Percentiles rank a stretch among this genome's conserved stretches.
These are phyloP conservation scores for Syzygium aromaticum DNA, from an alignment of 345 rosid genomes.

Conservation along the genomic window DNA sequence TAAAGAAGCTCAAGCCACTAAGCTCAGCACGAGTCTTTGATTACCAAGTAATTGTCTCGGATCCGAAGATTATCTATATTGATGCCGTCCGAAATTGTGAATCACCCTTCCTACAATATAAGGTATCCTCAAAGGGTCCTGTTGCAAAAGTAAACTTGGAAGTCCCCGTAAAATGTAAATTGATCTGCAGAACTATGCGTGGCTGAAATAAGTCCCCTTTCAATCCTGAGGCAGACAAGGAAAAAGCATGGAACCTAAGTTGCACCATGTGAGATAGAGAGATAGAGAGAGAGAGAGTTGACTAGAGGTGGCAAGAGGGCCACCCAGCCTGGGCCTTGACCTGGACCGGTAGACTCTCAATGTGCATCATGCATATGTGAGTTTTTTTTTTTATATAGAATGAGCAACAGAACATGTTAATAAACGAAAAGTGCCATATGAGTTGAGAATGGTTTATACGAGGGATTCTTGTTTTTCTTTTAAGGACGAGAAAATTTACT, in stretches of 20 bases:
- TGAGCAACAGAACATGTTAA: background rate
- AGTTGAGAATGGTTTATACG: background rate
- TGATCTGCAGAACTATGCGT: background rate
- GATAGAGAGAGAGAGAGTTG: background rate
- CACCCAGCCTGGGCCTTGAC: background rate
- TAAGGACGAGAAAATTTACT: background rate
- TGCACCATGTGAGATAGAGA: background rate
- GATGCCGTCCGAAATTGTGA: background rate
- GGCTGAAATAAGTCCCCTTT: background rate
- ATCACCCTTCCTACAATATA: background rate
- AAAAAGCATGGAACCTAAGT: background rate
- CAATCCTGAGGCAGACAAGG: background rate
- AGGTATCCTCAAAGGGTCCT: background rate
- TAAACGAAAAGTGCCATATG: background rate
- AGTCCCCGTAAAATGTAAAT: background rate
- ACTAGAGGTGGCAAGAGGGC: background rate
- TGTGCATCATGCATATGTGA: background rate
- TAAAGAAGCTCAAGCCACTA: background rate
- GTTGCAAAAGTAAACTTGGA: background rate
- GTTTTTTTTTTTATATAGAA: no score
- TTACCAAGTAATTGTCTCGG: background rate
- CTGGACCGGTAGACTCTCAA: background rate
- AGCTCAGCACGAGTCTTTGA: background rate
- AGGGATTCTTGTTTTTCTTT: background rate
- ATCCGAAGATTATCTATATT: background rate